Evolutionary conservation across 495 filamentous ascomycete genomes (phyloP).

Genomic region (Penicillium malachiteum): DNA sequence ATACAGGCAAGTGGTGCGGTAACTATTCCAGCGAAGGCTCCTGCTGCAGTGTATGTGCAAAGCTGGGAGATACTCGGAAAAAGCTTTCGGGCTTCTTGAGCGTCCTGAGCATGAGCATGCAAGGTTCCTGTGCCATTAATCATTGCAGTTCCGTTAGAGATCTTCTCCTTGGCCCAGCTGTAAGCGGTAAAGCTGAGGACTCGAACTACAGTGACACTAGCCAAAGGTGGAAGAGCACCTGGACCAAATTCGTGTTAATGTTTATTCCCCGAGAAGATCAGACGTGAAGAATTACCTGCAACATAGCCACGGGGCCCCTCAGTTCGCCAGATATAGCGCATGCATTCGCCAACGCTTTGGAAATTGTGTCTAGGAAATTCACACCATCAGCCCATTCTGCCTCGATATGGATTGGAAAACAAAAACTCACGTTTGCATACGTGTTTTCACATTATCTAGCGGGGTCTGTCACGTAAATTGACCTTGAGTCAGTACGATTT

Average conservation of each 20-base stretch:
- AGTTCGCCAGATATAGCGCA: constrained; percentile 44
- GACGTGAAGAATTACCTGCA: constrained; percentile 34
- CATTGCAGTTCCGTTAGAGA: constrained; percentile 47
- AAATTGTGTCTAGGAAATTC: constrained; percentile 39
- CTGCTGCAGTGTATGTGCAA: constrained; percentile 73
- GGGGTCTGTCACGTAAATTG: constrained; percentile 33
- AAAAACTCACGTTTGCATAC: constrained; percentile 48
- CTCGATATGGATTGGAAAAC: not conserved
- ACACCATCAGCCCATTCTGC: too few relatives aligned
- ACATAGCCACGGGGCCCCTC: constrained; percentile 49
- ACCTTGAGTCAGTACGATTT: not conserved
- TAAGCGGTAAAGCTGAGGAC: constrained; percentile 95
- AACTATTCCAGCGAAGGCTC: constrained; percentile 73
- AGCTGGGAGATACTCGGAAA: constrained; percentile 65
- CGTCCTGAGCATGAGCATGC: constrained; percentile 62
- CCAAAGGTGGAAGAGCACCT: constrained; percentile 79
- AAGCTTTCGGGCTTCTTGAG: constrained; percentile 34
- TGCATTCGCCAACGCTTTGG: constrained; percentile 40
- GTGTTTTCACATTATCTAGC: constrained; percentile 50
- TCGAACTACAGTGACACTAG: constrained; percentile 83
- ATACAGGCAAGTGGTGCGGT: constrained; percentile 85
- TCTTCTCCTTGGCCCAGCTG: constrained; percentile 74
- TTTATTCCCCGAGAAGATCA: not conserved
- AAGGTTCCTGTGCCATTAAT: constrained; percentile 60
- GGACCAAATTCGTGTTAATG: not conserved